Percentiles rank a stretch among this genome's conserved stretches.
Conservation (phyloP, 495 filamentous ascomycete genomes). For the Hypoxylon subgilvum region DNA sequence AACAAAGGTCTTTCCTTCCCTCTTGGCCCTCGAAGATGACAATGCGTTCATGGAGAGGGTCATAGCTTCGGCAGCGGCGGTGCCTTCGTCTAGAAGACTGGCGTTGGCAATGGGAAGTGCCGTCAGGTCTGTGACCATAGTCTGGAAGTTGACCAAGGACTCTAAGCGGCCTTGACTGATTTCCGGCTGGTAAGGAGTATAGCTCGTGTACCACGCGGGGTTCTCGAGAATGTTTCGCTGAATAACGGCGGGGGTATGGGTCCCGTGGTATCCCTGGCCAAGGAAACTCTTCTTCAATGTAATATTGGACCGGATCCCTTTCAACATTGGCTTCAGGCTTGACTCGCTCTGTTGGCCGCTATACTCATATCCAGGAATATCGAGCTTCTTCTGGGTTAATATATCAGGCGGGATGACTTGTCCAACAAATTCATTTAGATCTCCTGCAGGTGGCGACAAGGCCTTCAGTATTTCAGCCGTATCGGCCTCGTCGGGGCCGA, state of each 20-base stretch:
- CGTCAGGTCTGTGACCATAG: slow-evolving; percentile 88
- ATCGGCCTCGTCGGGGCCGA: slow-evolving; percentile 80
- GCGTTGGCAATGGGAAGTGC: slow-evolving; percentile 91
- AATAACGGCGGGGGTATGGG: slow-evolving; percentile 87
- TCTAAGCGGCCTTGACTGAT: slow-evolving; percentile 95
- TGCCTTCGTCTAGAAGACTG: slow-evolving; percentile 90
- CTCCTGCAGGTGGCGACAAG: slow-evolving; percentile 74
- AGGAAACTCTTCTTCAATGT: slow-evolving; percentile 71
- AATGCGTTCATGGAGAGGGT: slow-evolving; percentile 85
- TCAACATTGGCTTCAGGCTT: slow-evolving; percentile 67
- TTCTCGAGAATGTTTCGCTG: slow-evolving; percentile 93
- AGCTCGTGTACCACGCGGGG: slow-evolving; percentile 98
- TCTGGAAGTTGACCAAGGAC: slow-evolving; percentile 96
- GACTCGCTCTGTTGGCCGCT: slow-evolving; percentile 72
- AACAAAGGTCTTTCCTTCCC: slow-evolving; percentile 77
- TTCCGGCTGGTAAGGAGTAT: slow-evolving; percentile 97
- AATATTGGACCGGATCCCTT: slow-evolving; percentile 70
- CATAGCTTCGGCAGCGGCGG: slow-evolving; percentile 97
- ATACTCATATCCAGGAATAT: slow-evolving; percentile 46
- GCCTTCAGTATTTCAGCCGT: slow-evolving; percentile 79
- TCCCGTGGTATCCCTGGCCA: slow-evolving; percentile 87
- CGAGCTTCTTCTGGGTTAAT: slow-evolving; percentile 67
- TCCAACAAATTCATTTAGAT: slow-evolving; percentile 84
- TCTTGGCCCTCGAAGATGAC: slow-evolving; percentile 73
- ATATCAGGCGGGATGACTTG: slow-evolving; percentile 87